phyloP scores from a whole-genome alignment of 495 filamentous ascomycete species.

The Acidiella bohemica region DNA sequence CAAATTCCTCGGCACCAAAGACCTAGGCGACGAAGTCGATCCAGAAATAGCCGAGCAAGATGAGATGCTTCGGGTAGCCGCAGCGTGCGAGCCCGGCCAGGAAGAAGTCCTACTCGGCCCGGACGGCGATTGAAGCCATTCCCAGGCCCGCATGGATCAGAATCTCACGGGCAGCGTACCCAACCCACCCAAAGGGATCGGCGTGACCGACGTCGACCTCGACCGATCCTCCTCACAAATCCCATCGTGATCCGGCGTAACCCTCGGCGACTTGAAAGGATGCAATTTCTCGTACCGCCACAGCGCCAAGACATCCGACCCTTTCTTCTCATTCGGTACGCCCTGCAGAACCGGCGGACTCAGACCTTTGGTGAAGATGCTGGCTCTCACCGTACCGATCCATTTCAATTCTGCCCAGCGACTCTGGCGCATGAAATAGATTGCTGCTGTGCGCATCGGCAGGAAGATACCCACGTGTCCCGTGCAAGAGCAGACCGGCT shows the following conservation, averaged over 20 bases:
- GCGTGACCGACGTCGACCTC: too few relatives aligned
- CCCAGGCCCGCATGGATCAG: too few relatives aligned
- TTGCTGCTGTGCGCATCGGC: conserved; percentile 11
- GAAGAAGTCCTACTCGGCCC: conserved; percentile 13
- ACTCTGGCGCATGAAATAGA: conserved; percentile 10
- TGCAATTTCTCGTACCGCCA: conserved; percentile 1
- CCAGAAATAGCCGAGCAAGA: conserved; percentile 32
- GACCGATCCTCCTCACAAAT: too few relatives aligned
- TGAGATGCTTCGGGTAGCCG: conserved; percentile 6
- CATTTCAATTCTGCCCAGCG: conserved; percentile 11
- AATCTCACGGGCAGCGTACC: too few relatives aligned
- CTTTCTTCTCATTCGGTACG: not conserved
- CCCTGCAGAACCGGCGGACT: conserved; percentile 5
- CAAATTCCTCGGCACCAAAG: conserved; percentile 65
- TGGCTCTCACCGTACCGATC: conserved; percentile 9
- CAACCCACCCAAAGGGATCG: too few relatives aligned
- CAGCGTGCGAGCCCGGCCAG: conserved; percentile 6
- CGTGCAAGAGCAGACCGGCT: conserved; percentile 12
- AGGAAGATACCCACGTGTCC: conserved; percentile 18
- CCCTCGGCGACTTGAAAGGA: not conserved
- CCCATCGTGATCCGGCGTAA: too few relatives aligned
- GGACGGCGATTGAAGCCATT: conserved; percentile 18
- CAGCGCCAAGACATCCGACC: not conserved
- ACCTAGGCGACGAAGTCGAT: conserved; percentile 70
- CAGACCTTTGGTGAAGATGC: conserved; percentile 14